phyloP scores from a whole-genome alignment of 192 early-diverging fungal species.

The Backusella psychrophila region DNA sequence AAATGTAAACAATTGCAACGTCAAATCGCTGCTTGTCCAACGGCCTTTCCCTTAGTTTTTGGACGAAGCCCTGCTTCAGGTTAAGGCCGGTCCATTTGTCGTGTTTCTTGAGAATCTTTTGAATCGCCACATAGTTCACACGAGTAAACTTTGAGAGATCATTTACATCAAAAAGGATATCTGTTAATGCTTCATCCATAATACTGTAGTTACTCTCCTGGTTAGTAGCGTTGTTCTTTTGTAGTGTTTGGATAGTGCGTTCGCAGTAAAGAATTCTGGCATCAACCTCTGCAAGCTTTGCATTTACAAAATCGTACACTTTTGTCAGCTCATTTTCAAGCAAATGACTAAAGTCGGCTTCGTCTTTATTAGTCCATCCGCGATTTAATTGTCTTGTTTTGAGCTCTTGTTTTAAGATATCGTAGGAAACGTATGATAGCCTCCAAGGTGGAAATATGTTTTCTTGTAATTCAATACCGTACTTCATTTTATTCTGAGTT shows the following conservation, averaged over 20 bases:
- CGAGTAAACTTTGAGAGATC: constrained; percentile 78
- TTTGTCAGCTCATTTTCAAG: constrained; percentile 38
- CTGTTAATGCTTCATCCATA: constrained; percentile 68
- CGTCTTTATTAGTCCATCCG: constrained; percentile 62
- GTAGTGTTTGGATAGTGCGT: constrained; percentile 37
- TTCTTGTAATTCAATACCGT: constrained; percentile 36
- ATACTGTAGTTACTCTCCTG: constrained; percentile 48
- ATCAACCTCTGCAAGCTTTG: constrained; percentile 74
- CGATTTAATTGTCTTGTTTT: constrained; percentile 53
- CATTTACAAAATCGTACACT: constrained; percentile 67
- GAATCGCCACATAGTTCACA: constrained; percentile 82
- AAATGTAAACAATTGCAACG: constrained; percentile 81
- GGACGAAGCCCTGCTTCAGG: constrained; percentile 20
- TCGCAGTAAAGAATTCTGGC: constrained; percentile 70
- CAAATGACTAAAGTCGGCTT: constrained; percentile 38
- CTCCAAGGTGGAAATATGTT: constrained; percentile 36
- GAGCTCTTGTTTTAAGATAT: constrained; percentile 32
- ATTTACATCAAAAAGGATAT: constrained; percentile 60
- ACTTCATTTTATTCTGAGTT: constrained; percentile 23
- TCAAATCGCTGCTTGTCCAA: constrained; percentile 90
- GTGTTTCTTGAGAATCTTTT: constrained; percentile 98
- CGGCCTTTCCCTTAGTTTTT: constrained; percentile 44
- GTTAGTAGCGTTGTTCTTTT: constrained; percentile 43
- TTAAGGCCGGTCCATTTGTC: constrained; percentile 55
- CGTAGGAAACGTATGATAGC: constrained; percentile 31